phyloP scores from a whole-genome alignment of 2,329 filamentous ascomycete species.

The Penicillium sp. region DNA sequence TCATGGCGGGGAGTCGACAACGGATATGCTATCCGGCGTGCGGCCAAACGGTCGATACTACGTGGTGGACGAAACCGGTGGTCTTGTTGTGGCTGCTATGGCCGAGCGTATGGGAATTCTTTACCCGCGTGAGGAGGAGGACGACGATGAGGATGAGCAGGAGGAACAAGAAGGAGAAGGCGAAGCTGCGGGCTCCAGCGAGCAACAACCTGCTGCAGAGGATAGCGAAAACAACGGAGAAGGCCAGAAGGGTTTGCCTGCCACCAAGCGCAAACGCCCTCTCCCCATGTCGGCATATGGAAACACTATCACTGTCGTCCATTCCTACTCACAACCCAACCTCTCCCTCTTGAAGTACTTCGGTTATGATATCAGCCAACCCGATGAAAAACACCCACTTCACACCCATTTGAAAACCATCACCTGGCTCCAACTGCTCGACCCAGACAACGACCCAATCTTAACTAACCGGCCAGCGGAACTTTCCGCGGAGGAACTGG shows the following conservation, averaged over 20 bases:
- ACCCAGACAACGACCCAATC: slow-evolving; percentile 73
- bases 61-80: slow-evolving; percentile 84
- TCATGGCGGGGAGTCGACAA: slow-evolving; percentile 57
- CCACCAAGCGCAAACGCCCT: slow-evolving; percentile 32
- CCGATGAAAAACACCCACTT: slow-evolving; percentile 73
- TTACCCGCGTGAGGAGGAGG: slow-evolving; percentile 51
- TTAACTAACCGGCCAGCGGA: slow-evolving; percentile 69
- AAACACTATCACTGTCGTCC: slow-evolving; percentile 62
- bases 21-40: slow-evolving; percentile 27
- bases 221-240: slow-evolving; percentile 1
- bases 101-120: slow-evolving; percentile 89
- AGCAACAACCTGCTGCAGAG: not conserved
- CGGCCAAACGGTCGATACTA: slow-evolving; percentile 70
- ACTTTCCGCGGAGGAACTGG: slow-evolving; percentile 64
- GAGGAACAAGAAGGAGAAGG: slow-evolving; percentile 10
- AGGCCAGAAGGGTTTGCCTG: slow-evolving; percentile 12
- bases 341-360: slow-evolving; percentile 88
- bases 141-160: slow-evolving; percentile 27
- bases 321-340: slow-evolving; percentile 78
- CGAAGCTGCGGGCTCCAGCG: not conserved
- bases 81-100: slow-evolving; percentile 78
- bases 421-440: slow-evolving; percentile 88
- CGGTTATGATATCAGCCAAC: slow-evolving; percentile 73
- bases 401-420: slow-evolving; percentile 79
- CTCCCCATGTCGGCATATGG: slow-evolving; percentile 52